These are phyloP conservation scores for Camellia granthamiana DNA, from an alignment of 148 eudicot species.

Conservation along the genomic window DNA sequence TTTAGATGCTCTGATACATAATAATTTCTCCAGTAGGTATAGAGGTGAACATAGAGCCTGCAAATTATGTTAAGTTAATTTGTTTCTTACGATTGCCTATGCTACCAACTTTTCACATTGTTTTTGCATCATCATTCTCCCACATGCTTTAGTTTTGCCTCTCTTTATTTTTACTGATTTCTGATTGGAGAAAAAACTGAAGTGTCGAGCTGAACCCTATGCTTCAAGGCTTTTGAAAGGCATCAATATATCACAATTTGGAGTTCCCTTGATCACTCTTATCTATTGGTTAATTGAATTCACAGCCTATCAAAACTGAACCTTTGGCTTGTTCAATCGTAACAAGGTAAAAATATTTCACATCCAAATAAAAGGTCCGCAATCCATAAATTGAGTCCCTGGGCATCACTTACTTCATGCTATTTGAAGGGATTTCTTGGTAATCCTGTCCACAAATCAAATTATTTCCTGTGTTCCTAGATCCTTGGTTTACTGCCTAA, in stretches of 20 bases:
- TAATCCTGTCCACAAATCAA: background rate
- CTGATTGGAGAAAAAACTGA: background rate
- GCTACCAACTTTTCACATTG: background rate
- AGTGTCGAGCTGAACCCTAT: background rate
- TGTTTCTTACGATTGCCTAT: background rate
- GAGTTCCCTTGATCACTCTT: background rate
- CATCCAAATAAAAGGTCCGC: background rate
- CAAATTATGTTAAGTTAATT: too few species aligned
- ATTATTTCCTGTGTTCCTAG: background rate
- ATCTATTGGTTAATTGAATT: background rate
- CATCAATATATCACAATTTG: background rate
- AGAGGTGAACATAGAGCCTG: background rate
- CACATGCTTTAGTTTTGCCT: background rate
- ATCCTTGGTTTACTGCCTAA: conserved; percentile 10
- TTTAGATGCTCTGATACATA: background rate
- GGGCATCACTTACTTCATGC: background rate
- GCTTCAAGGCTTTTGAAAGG: background rate
- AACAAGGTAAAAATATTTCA: background rate
- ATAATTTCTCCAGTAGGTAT: background rate
- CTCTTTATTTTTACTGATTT: background rate
- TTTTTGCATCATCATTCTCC: background rate
- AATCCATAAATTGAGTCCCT: background rate
- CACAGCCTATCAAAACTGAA: background rate
- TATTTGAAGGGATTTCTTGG: background rate
- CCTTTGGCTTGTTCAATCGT: background rate